These are phyloP conservation scores for Pleurotus pulmonarius DNA, from an alignment of 768 basidiomycete genomes.

Conservation along the genomic window DNA sequence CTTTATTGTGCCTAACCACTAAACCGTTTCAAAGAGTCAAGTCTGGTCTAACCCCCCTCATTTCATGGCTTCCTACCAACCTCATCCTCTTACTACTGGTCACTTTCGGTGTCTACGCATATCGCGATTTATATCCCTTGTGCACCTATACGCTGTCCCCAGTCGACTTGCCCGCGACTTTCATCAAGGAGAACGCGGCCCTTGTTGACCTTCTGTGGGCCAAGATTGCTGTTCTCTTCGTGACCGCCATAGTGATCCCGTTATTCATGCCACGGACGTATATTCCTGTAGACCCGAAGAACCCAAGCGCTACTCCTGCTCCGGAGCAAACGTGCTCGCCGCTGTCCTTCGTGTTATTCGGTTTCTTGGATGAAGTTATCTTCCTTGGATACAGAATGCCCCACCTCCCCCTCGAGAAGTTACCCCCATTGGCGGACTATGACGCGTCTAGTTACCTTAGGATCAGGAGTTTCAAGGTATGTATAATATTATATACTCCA, in stretches of 20 bases:
- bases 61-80: constrained; percentile 25
- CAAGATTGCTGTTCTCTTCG: constrained; percentile 41
- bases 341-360: constrained; percentile 39
- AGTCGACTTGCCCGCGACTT: constrained; percentile 43
- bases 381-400: constrained; percentile 36
- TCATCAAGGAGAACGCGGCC: background rate
- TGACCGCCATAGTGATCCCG: constrained; percentile 48
- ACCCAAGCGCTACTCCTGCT: constrained; percentile 26
- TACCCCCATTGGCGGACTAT: constrained; percentile 62
- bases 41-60: background rate
- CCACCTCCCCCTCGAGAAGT: constrained; percentile 44
- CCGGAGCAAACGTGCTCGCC: constrained; percentile 50
- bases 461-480: constrained; percentile 12
- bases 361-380: constrained; percentile 54
- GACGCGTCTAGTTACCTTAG: constrained; percentile 27
- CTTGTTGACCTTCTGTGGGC: constrained; percentile 38
- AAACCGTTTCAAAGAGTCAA: constrained; percentile 14
- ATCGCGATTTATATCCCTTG: constrained; percentile 60
- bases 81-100: constrained; percentile 44
- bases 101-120: constrained; percentile 44
- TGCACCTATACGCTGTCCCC: constrained; percentile 49
- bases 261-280: constrained; percentile 54
- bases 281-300: constrained; percentile 50
- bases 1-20: constrained; percentile 30
- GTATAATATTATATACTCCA: background rate